Evolutionary conservation across 495 filamentous ascomycete genomes (phyloP).

Genomic region (Zalerion maritima): DNA sequence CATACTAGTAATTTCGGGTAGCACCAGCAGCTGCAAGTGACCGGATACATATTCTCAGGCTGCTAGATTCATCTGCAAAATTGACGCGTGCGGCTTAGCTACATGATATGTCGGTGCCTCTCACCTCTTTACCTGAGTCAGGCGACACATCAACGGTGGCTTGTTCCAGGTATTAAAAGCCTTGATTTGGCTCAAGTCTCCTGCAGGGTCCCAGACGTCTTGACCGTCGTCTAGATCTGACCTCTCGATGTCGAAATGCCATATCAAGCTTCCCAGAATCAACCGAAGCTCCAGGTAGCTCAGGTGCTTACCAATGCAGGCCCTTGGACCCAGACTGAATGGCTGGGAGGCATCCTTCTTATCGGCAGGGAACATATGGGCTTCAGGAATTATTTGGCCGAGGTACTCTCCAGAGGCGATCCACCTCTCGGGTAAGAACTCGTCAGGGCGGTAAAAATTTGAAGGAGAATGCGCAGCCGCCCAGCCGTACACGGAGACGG

Average conservation of each 20-base stretch:
- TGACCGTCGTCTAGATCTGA: slow-evolving; percentile 1
- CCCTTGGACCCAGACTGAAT: slow-evolving; percentile 40
- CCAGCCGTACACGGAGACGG: slow-evolving; percentile 43
- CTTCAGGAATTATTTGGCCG: background rate
- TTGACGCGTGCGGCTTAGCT: no score
- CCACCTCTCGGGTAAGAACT: slow-evolving; percentile 45
- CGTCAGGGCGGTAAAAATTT: slow-evolving; percentile 41
- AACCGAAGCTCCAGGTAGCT: slow-evolving; percentile 31
- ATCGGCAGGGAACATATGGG: slow-evolving; percentile 3
- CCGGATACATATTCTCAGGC: no score
- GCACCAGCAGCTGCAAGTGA: no score
- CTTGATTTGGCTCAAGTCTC: slow-evolving; percentile 3
- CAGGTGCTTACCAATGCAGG: slow-evolving; percentile 45
- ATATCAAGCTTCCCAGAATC: slow-evolving; percentile 1
- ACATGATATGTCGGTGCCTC: no score
- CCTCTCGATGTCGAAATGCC: slow-evolving; percentile 2
- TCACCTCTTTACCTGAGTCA: slow-evolving; percentile 1
- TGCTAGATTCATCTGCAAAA: no score
- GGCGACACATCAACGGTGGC: slow-evolving; percentile 1
- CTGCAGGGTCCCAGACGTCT: slow-evolving; percentile 1
- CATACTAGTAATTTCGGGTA: no score
- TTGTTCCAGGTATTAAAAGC: slow-evolving; percentile 5
- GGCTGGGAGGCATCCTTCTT: slow-evolving; percentile 19
- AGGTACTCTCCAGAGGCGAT: slow-evolving; percentile 11
- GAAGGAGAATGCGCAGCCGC: no score